Base-by-base conservation (phyloP, 352 stramenopile species). In the Pilasporangium apinafurcum region DNA sequence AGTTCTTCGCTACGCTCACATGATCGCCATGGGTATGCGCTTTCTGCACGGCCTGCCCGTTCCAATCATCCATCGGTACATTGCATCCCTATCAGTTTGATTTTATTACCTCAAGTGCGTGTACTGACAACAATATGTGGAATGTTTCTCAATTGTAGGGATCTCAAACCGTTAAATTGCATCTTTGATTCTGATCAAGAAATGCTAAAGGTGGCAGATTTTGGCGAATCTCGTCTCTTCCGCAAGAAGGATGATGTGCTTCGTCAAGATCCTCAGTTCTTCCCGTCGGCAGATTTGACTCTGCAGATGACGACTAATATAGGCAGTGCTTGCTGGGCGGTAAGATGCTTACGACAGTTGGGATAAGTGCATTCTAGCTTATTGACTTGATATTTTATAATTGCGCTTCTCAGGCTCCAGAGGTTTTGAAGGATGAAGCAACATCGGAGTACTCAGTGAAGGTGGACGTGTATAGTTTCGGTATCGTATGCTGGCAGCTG, bases 391-490 rank as follows among this genome's bases (percentile, higher is more conserved):
- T 40, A 3, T 27, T 6, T 3, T 38, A 3, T 29, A 10, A 18
- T 33, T 5, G 9, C 20, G 16, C 27, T 20, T n/a, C 3, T 27
- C 39, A 73, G 62, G 74, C 78, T 4, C 78, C 78, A 0, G 78
- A 91, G 45, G 71, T 88, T 13, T 47, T 91, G 10, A 69, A 84
- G 36, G 75, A 91, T 32, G 75, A 85, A 34, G 62, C 64, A 17
- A 82, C 57, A 34, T 76, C 72, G 0, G 67, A 78, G 25, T 91
- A 91, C 56, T 88, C 75, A 26, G 54, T 91, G 32, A 91, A 91
- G 48, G 78, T 91, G 24, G 78, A 91, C 59, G 78, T 91, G 17
- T 91, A 91, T 46, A 91, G 78, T 57, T 91, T 91, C 51, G 78
- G 72, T 17, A 78, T 91, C 53, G 86, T 88, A 44, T 91, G 75